These are phyloP conservation scores for Oehlia diaphana DNA, from an alignment of 192 early-diverging fungal species.

Conservation along the genomic window DNA sequence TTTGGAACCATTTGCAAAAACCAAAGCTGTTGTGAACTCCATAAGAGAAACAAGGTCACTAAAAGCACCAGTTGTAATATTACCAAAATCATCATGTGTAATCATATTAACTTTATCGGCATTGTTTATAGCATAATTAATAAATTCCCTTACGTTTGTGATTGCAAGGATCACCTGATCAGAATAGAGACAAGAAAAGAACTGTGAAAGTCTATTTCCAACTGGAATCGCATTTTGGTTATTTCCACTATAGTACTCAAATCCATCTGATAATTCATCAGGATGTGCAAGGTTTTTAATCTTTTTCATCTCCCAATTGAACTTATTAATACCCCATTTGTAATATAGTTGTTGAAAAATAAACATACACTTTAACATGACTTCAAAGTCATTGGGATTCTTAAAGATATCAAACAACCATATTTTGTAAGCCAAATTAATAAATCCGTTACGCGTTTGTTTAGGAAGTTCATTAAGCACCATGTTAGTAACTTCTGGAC, in stretches of 20 bases:
- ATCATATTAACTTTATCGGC: not conserved
- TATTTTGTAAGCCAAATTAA: not conserved
- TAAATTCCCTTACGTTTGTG: not conserved
- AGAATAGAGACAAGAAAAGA: not conserved
- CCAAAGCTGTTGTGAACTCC: slow-evolving; percentile 8
- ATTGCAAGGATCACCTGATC: not conserved
- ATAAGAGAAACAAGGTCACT: slow-evolving; percentile 18
- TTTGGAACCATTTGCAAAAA: not conserved
- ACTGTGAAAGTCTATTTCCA: slow-evolving; percentile 6
- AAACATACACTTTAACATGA: slow-evolving; percentile 32
- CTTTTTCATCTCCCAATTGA: not conserved
- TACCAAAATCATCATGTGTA: too few species aligned
- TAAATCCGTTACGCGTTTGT: not conserved
- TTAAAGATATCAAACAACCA: not conserved
- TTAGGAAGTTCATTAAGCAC: not conserved
- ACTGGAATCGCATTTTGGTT: not conserved
- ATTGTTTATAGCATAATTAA: slow-evolving; percentile 14
- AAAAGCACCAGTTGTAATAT: not conserved
- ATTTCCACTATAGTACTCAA: not conserved
- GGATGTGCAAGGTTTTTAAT: not conserved
- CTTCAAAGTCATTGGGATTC: slow-evolving; percentile 33
- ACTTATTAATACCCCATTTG: not conserved
- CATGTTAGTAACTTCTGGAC: not conserved
- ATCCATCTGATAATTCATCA: not conserved
- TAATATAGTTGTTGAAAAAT: not conserved